These are phyloP conservation scores for Mycosphaerella arachidis DNA, from an alignment of 2,329 filamentous ascomycete species.

Conservation along the genomic window DNA sequence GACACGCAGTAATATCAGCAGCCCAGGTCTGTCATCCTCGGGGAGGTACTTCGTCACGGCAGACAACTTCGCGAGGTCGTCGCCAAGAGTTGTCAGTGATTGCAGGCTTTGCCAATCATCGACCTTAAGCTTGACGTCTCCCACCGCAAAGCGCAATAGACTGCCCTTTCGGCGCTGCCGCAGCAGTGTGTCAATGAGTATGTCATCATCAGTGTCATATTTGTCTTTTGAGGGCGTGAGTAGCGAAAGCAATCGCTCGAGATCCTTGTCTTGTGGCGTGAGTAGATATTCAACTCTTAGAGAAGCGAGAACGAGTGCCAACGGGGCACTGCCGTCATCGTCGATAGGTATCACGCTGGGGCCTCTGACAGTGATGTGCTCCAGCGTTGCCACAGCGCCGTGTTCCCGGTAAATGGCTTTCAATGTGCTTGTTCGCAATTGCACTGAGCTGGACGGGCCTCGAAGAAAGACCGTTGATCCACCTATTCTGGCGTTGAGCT, in stretches of 20 bases:
- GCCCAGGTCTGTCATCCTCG: conserved; percentile 87
- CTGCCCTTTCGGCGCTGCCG: conserved; percentile 82
- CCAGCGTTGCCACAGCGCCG: conserved; percentile 67
- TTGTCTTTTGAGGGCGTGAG: conserved; percentile 90
- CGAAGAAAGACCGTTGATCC: conserved; percentile 72
- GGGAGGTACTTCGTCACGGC: conserved; percentile 91
- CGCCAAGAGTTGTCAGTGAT: conserved; percentile 65
- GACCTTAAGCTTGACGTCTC: conserved; percentile 59
- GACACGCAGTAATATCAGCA: conserved; percentile 69
- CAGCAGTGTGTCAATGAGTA: conserved; percentile 86
- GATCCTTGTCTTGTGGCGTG: conserved; percentile 70
- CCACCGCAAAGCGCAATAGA: conserved; percentile 67
- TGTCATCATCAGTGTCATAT: conserved; percentile 85
- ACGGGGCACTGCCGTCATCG: conserved; percentile 37
- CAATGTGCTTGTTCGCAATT: conserved; percentile 72
- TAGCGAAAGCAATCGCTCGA: conserved; percentile 75
- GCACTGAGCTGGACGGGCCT: conserved; percentile 70
- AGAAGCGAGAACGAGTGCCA: conserved; percentile 19
- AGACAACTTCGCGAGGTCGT: conserved; percentile 73
- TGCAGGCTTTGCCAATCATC: conserved; percentile 61
- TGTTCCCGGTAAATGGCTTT: conserved; percentile 74
- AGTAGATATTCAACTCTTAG: conserved; percentile 69
- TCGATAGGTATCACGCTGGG: conserved; percentile 52
- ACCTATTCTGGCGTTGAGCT: conserved; percentile 71
- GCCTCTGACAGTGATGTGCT: conserved; percentile 68